Percentiles rank a stretch among this genome's conserved stretches.
phyloP scores from a whole-genome alignment of 179 eudicot species.

The Gypsophila paniculata region DNA sequence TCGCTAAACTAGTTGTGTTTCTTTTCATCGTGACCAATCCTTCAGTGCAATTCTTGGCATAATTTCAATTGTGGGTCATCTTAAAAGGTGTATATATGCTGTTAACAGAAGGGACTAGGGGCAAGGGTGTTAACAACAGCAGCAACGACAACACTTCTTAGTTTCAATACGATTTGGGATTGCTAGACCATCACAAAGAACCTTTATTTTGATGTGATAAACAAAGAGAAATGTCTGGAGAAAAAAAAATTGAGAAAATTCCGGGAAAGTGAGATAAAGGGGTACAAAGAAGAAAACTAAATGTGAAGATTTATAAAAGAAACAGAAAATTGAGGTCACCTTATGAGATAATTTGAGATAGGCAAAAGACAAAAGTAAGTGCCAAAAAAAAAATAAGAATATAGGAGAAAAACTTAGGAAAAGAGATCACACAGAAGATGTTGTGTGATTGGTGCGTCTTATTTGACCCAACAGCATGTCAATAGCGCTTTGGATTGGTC shows the following conservation, averaged over 20 bases:
- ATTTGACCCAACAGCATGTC: not conserved
- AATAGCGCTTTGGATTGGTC: not conserved
- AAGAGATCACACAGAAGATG: not conserved
- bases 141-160: not conserved
- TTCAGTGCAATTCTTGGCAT: no score
- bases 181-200: not conserved
- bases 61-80: no score
- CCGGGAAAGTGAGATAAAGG: not conserved
- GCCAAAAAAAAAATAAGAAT: not conserved
- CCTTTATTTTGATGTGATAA: not conserved
- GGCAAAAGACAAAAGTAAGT: not conserved
- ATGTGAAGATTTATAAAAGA: not conserved
- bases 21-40: no score
- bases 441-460: conserved; percentile 2
- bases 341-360: not conserved
- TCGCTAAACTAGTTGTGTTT: no score
- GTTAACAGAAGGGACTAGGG: no score
- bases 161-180: not conserved
- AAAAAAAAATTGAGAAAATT: no score
- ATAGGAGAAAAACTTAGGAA: conserved; percentile 8
- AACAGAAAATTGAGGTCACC: not conserved
- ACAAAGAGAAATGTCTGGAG: not conserved
- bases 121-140: no score
- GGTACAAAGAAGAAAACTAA: not conserved
- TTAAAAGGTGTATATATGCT: no score